Evolutionary conservation across 2,329 filamentous ascomycete species (phyloP).

Genomic region (Penicillium sp.): DNA sequence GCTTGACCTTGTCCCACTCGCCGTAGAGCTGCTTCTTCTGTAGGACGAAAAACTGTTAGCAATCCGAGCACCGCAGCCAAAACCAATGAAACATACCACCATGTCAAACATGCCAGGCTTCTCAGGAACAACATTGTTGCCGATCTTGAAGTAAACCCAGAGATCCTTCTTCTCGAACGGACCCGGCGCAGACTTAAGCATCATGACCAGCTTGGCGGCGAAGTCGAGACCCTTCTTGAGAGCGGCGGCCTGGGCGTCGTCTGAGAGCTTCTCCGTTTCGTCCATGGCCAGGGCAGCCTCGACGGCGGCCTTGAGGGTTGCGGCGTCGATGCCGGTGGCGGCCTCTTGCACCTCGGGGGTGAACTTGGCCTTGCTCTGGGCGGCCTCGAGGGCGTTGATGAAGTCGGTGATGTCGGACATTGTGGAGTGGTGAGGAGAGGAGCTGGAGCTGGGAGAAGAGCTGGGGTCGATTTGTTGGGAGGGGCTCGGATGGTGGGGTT

Average conservation of each 20-base stretch:
- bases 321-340: conserved; percentile 24
- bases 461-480: conserved; percentile 8
- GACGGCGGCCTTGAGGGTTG: conserved; percentile 22
- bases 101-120: conserved; percentile 39
- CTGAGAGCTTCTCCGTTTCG: conserved; percentile 14
- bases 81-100: conserved; percentile 30
- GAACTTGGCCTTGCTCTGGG: conserved; percentile 29
- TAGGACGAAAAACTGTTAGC: conserved; percentile 14
- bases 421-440: conserved; percentile 10
- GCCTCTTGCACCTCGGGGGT: conserved; percentile 27
- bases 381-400: conserved; percentile 24
- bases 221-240: conserved; percentile 29
- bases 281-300: conserved; percentile 14
- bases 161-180: conserved; percentile 29
- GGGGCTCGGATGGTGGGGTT: conserved; percentile 11
- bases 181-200: conserved; percentile 24
- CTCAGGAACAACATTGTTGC: conserved; percentile 26
- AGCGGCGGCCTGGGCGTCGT: conserved; percentile 14
- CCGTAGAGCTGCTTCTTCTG: conserved; percentile 76
- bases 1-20: conserved; percentile 68
- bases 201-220: conserved; percentile 30
- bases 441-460: neutral
- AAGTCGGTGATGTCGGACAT: conserved; percentile 30
- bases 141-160: conserved; percentile 41
- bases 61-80: neutral